Percentiles rank a stretch among this genome's conserved stretches.
Evolutionary conservation across 148 eudicot species (phyloP).

Genomic region (Suaeda aralocaspica): DNA sequence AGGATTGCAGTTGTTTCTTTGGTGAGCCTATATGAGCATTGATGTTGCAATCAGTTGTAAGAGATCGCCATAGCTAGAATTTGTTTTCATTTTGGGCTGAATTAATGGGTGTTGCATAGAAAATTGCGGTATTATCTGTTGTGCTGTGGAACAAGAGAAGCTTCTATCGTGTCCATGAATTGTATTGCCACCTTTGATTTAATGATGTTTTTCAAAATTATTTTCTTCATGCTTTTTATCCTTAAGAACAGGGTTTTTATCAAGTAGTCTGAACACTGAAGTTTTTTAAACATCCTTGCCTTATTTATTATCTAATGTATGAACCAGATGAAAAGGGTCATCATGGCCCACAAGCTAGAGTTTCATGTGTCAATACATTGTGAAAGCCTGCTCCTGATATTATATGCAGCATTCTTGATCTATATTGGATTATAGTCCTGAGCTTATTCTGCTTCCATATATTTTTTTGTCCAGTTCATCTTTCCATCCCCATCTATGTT

Average conservation of each 20-base stretch:
- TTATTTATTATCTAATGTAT: not conserved
- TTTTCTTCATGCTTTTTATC: not conserved
- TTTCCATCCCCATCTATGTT: too few species aligned
- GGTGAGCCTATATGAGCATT: not conserved
- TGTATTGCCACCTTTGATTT: not conserved
- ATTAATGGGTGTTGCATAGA: not conserved
- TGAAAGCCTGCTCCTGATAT: too few species aligned
- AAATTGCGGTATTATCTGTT: not conserved
- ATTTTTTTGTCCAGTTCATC: too few species aligned
- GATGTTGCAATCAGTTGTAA: not conserved
- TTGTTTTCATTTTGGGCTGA: not conserved
- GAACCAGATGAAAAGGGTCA: too few species aligned
- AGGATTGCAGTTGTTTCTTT: not conserved
- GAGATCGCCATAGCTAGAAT: not conserved
- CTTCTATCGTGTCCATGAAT: not conserved
- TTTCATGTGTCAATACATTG: too few species aligned
- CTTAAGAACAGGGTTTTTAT: not conserved
- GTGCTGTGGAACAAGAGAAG: not conserved
- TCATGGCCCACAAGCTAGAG: too few species aligned
- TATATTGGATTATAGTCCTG: too few species aligned
- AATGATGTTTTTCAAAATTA: not conserved
- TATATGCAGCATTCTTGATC: too few species aligned
- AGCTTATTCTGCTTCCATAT: too few species aligned
- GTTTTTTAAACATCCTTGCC: not conserved
- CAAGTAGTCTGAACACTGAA: not conserved